Evolutionary conservation across 2,329 filamentous ascomycete genomes (phyloP).

Genomic region (Thielaviopsis euricoi): DNA sequence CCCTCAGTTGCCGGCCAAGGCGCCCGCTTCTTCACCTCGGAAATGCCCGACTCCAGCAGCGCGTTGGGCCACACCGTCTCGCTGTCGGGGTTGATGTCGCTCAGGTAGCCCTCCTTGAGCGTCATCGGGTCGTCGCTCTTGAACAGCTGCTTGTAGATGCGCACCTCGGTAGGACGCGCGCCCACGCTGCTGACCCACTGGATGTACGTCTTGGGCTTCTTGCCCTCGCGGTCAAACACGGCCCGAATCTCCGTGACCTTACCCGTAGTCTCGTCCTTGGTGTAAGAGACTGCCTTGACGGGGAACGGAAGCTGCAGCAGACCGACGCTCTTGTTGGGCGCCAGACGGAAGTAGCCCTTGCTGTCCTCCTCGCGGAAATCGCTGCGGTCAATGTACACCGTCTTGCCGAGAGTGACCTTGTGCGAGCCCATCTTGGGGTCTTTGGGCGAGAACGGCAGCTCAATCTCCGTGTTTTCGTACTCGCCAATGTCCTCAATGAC

Average conservation of each 20-base stretch:
- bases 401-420: slow-evolving; percentile 50
- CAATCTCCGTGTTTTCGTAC: slow-evolving; percentile 42
- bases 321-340: slow-evolving; percentile 61
- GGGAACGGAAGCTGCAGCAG: slow-evolving; percentile 56
- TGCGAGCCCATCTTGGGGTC: slow-evolving; percentile 50
- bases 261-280: slow-evolving; percentile 47
- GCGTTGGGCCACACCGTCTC: slow-evolving; percentile 66
- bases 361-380: slow-evolving; percentile 65
- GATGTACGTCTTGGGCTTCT: slow-evolving; percentile 67
- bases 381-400: slow-evolving; percentile 67
- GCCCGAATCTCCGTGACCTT: slow-evolving; percentile 49
- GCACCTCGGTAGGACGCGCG: slow-evolving; percentile 53
- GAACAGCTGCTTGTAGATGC: slow-evolving; percentile 71
- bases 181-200: slow-evolving; percentile 64
- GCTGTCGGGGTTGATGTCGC: slow-evolving; percentile 70
- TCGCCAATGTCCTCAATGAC: slow-evolving; percentile 65
- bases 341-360: slow-evolving; percentile 64
- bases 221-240: slow-evolving; percentile 50
- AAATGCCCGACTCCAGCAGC: slow-evolving; percentile 67
- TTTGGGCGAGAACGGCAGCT: slow-evolving; percentile 71
- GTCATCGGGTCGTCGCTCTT: slow-evolving; percentile 69
- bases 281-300: slow-evolving; percentile 53
- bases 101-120: slow-evolving; percentile 63
- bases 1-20: slow-evolving; percentile 72
- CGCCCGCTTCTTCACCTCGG: slow-evolving; percentile 54